Base-by-base conservation (phyloP, 2,329 filamentous ascomycete species). In the Stachybotrys chartarum region DNA sequence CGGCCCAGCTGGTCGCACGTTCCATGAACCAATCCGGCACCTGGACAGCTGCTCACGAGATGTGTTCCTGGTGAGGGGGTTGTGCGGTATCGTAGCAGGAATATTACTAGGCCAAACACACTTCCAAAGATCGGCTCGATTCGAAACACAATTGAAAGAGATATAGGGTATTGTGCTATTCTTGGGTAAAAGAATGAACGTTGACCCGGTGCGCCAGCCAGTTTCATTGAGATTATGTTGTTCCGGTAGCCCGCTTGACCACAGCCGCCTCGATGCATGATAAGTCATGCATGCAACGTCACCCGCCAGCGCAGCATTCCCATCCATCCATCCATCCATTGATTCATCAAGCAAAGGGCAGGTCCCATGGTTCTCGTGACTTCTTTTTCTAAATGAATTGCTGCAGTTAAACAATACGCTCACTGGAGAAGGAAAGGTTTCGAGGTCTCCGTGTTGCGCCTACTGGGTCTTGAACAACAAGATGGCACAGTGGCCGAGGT, bases 381-480 rank as follows among this genome's bases (percentile, higher is more conserved):
- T 42, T 14, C 35, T 42, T 24, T 24, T 24, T 24, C 24, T 24
- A 24, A 24, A 24, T 24, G 24, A 24, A 24, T 24, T 24, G 24
- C 24, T 24, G 24, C 24, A 24, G 24, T 24, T 24, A 24, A 24
- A 24, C 24, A 4, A 24, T 24, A 24, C 24, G 24, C 24, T 24
- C 24, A 24, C 24, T 24, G 24, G 24, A 42, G 35, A 14, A 42
- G 35, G 35, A 14, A 42, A 32, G 12, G 24, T 7, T 51, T 12
- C n/a, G 16, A 14, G n/a, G 16, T 14, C 30, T 30, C 18, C n/a
- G 10, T 18, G 49, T 14, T 31, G 24, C 58, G 61, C 64, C 69
- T 85, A 97, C 84, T 97, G 93, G 46, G 94, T 99, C 83, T 99
- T 99, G 85, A 97, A 99, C 54, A 99, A 86, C 55, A 99, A 83